These are phyloP conservation scores for Tulasnella sp. DNA, from an alignment of 768 basidiomycete genomes.

Conservation along the genomic window DNA sequence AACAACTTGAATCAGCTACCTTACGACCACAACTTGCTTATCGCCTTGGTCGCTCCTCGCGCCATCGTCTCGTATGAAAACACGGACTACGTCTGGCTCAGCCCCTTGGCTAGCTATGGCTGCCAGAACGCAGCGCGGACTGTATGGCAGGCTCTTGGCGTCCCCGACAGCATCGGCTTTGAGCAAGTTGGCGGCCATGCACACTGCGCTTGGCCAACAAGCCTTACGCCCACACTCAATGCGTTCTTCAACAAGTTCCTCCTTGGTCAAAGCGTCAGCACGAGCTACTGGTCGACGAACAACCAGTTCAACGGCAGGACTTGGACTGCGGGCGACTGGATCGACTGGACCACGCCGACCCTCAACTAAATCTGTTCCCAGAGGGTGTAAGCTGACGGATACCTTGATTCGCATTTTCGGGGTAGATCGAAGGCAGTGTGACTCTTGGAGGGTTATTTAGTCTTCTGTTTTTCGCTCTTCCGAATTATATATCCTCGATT, in stretches of 20 bases:
- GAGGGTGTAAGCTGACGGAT: neutral
- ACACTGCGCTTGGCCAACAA: conserved; percentile 49
- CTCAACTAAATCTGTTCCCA: conserved; percentile 28
- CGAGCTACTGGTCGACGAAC: conserved; percentile 32
- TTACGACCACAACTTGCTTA: conserved; percentile 52
- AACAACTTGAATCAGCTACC: conserved; percentile 43
- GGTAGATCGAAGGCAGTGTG: no score
- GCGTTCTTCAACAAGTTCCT: conserved; percentile 54
- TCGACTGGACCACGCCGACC: conserved; percentile 45
- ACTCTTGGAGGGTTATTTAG: no score
- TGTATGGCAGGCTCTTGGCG: conserved; percentile 46
- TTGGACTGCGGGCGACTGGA: conserved; percentile 37
- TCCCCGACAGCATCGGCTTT: conserved; percentile 43
- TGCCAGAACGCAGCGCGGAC: conserved; percentile 45
- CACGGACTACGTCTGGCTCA: conserved; percentile 49
- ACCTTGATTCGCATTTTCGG: neutral
- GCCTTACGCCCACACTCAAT: conserved; percentile 39
- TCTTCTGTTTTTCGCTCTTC: no score
- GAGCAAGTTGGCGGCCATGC: conserved; percentile 47
- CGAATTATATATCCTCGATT: no score
- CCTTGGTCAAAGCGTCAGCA: conserved; percentile 42
- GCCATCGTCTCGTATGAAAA: conserved; percentile 48
- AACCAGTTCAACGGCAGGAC: conserved; percentile 38
- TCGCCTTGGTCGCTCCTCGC: conserved; percentile 50
- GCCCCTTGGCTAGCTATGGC: conserved; percentile 44